These are phyloP conservation scores for Plasmodium yoelii DNA, from an alignment of 169 alveolate species.

Conservation along the genomic window DNA sequence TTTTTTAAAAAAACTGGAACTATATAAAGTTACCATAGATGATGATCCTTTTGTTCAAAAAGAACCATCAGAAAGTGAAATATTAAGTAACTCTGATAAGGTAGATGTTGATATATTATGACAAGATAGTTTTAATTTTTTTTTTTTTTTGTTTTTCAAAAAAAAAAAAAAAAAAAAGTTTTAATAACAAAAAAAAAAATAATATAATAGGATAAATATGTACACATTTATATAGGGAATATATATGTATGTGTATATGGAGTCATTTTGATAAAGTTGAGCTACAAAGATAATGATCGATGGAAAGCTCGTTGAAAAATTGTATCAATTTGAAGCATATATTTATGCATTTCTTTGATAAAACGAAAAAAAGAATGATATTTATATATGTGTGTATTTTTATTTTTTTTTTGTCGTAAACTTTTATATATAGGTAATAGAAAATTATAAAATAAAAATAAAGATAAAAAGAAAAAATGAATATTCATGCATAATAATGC, in stretches of 20 bases:
- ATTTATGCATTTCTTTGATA: conserved; percentile 23
- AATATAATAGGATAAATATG: not conserved
- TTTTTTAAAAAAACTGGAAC: conserved; percentile 64
- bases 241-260: not conserved
- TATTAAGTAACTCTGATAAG: conserved; percentile 23
- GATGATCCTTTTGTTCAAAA: conserved; percentile 80
- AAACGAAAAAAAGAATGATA: conserved; percentile 19
- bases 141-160: no score
- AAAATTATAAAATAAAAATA: conserved; percentile 37
- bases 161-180: not conserved
- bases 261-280: not conserved
- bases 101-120: conserved; percentile 37
- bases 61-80: conserved; percentile 65
- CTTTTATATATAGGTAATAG: conserved; percentile 21
- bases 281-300: not conserved
- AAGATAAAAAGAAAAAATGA: conserved; percentile 35
- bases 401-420: conserved; percentile 1
- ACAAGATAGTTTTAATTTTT: not conserved
- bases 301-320: conserved; percentile 12
- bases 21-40: conserved; percentile 70
- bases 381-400: not conserved
- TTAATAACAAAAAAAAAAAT: not conserved
- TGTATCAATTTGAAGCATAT: conserved; percentile 13
- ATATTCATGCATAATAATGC: conserved; percentile 35
- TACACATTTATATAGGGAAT: no score